These are phyloP conservation scores for Saitoella complicata DNA, from an alignment of 805 yeast species.

Conservation along the genomic window DNA sequence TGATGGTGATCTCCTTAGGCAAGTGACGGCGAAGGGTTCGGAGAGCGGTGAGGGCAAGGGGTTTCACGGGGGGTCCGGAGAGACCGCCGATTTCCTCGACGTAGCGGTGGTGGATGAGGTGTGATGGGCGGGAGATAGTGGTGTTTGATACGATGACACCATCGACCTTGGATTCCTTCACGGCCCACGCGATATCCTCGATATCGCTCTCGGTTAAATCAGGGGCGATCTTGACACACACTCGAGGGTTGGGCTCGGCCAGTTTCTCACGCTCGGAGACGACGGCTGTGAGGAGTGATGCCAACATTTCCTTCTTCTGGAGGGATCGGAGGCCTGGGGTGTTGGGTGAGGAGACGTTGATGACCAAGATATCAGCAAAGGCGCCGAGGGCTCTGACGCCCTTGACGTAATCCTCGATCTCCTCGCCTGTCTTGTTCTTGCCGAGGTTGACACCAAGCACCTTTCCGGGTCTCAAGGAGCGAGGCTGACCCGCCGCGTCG, in stretches of 20 bases:
- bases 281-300: conserved; percentile 42
- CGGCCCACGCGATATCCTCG: conserved; percentile 64
- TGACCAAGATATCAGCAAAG: conserved; percentile 73
- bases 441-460: conserved; percentile 76
- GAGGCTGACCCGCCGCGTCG: conserved; percentile 14
- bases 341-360: conserved; percentile 89
- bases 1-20: conserved; percentile 55
- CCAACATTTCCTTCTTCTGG: conserved; percentile 61
- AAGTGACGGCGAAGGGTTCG: conserved; percentile 56
- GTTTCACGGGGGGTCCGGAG: conserved; percentile 84
- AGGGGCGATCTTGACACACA: conserved; percentile 85
- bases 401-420: conserved; percentile 63
- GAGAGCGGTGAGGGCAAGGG: conserved; percentile 56
- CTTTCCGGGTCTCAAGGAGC: conserved; percentile 45
- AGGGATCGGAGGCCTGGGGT: conserved; percentile 87
- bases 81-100: conserved; percentile 69
- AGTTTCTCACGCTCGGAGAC: conserved; percentile 49
- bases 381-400: conserved; percentile 75
- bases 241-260: conserved; percentile 42
- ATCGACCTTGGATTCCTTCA: conserved; percentile 61
- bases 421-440: conserved; percentile 85
- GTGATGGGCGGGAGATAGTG: conserved; percentile 64
- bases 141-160: conserved; percentile 90
- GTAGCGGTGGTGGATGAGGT: conserved; percentile 33
- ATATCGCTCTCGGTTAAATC: conserved; percentile 73